A percentile compares a stretch with the other conserved stretches of the same genome.
Evolutionary conservation across 129 eudicot species (phyloP).

Genomic region (Smallanthus sonchifolius): DNA sequence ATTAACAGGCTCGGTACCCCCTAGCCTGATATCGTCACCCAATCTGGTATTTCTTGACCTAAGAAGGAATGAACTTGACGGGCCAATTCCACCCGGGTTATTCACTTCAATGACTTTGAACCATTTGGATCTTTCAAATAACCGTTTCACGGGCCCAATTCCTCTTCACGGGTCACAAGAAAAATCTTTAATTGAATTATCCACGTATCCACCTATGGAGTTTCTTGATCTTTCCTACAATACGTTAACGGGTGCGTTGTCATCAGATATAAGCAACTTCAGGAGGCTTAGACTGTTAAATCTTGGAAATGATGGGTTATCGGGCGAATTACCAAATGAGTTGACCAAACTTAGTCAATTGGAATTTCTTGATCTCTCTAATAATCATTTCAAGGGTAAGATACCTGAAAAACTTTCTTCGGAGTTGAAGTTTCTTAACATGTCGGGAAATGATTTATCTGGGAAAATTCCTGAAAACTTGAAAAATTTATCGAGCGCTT

Average conservation of each 20-base stretch:
- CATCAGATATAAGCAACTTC: conserved; percentile 62
- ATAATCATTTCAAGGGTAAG: conserved; percentile 56
- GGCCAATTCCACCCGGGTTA: conserved; percentile 64
- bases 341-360: conserved; percentile 57
- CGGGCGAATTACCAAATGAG: conserved; percentile 72
- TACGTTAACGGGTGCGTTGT: conserved; percentile 48
- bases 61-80: conserved; percentile 68
- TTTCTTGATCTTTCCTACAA: conserved; percentile 85
- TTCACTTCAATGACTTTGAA: conserved; percentile 61
- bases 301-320: conserved; percentile 66
- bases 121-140: conserved; percentile 71
- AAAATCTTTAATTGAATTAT: conserved; percentile 49
- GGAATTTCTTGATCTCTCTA: conserved; percentile 76
- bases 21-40: conserved; percentile 41
- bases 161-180: conserved; percentile 68
- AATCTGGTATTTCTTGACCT: conserved; percentile 56
- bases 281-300: conserved; percentile 63
- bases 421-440: conserved; percentile 49
- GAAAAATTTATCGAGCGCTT: conserved; percentile 48
- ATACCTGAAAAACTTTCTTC: conserved; percentile 64
- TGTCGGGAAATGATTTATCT: conserved; percentile 59
- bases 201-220: conserved; percentile 73
- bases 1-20: conserved; percentile 56
- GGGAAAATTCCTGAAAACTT: conserved; percentile 68
- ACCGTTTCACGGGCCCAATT: conserved; percentile 64